phyloP scores from a whole-genome alignment of 805 yeast species.

The Metschnikowia gruessii region DNA sequence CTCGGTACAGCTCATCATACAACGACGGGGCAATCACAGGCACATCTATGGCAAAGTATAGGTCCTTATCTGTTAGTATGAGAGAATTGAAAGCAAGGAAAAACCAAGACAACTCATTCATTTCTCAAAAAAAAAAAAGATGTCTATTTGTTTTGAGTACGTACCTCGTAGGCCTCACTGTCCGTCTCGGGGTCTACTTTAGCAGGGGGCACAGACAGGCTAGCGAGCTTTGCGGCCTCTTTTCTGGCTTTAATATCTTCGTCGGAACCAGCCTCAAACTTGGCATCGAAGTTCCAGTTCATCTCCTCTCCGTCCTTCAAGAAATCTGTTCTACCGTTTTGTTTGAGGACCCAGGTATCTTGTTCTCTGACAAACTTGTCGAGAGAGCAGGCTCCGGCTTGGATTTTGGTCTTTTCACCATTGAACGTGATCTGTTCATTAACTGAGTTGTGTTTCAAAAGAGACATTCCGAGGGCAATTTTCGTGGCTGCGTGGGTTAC shows the following conservation, averaged over 20 bases:
- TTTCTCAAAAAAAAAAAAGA: neutral
- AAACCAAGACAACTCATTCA: neutral
- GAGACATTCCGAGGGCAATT: constrained; percentile 79
- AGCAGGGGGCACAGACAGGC: constrained; percentile 7
- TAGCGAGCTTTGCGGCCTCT: constrained; percentile 19
- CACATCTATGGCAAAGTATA: constrained; percentile 25
- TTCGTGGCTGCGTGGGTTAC: constrained; percentile 93
- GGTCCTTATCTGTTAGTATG: constrained; percentile 21
- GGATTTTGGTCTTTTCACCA: constrained; percentile 35
- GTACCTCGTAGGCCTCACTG: constrained; percentile 19
- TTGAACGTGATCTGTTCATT: constrained; percentile 47
- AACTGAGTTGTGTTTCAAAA: constrained; percentile 51
- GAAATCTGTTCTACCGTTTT: constrained; percentile 74
- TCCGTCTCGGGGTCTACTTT: constrained; percentile 2
- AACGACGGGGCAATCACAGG: constrained; percentile 22
- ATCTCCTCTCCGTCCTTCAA: constrained; percentile 81
- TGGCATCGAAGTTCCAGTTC: constrained; percentile 82
- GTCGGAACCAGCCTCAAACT: constrained; percentile 85
- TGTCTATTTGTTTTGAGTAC: constrained; percentile 12
- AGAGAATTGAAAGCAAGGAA: neutral
- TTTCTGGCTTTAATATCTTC: constrained; percentile 69
- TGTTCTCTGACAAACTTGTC: constrained; percentile 49
- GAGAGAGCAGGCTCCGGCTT: constrained; percentile 84
- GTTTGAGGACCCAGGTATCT: constrained; percentile 54
- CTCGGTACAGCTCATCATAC: constrained; percentile 15